phyloP scores from a whole-genome alignment of 2,329 filamentous ascomycete genomes.

The Paramyrothecium roridum region DNA sequence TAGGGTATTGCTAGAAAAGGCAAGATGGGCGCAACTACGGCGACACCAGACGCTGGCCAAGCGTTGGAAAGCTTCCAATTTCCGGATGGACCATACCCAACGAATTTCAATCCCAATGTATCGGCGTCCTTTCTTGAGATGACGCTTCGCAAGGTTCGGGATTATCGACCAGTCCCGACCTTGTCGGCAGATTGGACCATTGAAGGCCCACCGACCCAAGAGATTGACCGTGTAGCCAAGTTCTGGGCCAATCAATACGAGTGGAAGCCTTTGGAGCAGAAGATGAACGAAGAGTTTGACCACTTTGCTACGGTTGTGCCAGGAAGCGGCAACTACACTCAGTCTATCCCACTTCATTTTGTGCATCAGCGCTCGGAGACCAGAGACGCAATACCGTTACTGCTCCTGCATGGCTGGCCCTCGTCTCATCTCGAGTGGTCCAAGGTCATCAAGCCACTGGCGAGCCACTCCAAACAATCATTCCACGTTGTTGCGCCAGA shows the following conservation, averaged over 20 bases:
- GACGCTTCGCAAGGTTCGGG: conserved; percentile 3
- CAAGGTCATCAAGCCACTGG: not conserved
- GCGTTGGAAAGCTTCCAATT: not conserved
- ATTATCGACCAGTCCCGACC: conserved; percentile 1
- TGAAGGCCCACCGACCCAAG: conserved; percentile 4
- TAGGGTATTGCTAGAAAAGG: no score
- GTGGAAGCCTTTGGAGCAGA: conserved; percentile 15
- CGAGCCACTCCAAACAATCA: not conserved
- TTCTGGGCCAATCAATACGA: conserved; percentile 16
- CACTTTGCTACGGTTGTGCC: conserved; percentile 16
- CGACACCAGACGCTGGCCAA: not conserved
- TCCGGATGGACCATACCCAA: not conserved
- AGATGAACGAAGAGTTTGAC: conserved; percentile 16
- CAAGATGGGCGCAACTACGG: not conserved
- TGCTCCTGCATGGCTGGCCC: conserved; percentile 8
- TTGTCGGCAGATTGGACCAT: not conserved
- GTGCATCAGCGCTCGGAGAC: conserved; percentile 8
- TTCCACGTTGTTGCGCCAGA: conserved; percentile 14
- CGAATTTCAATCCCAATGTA: conserved; percentile 3
- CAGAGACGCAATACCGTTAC: conserved; percentile 7
- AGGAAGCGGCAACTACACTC: not conserved
- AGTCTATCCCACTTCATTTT: conserved; percentile 11
- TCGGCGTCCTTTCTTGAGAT: conserved; percentile 2
- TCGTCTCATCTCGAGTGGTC: conserved; percentile 5
- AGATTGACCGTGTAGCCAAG: conserved; percentile 5